Percentiles rank a stretch among this genome's conserved stretches.
These are phyloP conservation scores for Lipomyces lipofer DNA, from an alignment of 805 yeast genomes.

Conservation along the genomic window DNA sequence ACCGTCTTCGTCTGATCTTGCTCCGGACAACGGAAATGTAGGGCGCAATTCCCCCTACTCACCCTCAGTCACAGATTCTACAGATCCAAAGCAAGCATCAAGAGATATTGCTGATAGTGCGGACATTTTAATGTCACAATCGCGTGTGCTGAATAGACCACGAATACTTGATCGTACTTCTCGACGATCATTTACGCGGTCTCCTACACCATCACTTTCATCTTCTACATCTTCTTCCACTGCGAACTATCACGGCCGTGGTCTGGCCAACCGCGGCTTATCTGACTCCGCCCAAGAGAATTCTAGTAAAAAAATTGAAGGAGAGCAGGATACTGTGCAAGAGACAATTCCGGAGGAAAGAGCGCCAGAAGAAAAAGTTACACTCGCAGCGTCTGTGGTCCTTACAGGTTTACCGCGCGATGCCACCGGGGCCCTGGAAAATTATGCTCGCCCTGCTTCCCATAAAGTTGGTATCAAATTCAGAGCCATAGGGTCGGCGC, in stretches of 20 bases:
- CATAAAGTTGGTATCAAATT: constrained; percentile 48
- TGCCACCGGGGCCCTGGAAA: constrained; percentile 35
- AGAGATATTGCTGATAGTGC: background rate
- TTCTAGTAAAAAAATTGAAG: background rate
- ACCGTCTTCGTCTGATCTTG: too few species aligned
- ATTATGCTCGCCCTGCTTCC: constrained; percentile 33
- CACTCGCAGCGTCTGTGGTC: constrained; percentile 40
- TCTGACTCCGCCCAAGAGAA: background rate
- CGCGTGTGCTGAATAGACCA: background rate
- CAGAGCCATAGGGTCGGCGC: constrained; percentile 57
- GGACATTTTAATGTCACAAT: background rate
- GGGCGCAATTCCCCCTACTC: too few species aligned
- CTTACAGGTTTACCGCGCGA: constrained; percentile 38
- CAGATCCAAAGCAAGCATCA: too few species aligned
- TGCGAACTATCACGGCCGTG: background rate
- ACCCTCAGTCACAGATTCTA: too few species aligned
- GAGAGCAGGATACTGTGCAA: background rate
- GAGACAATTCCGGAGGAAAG: constrained; percentile 37
- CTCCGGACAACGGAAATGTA: too few species aligned
- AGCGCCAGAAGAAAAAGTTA: constrained; percentile 35
- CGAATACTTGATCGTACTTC: background rate
- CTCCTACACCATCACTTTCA: background rate
- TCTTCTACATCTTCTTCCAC: background rate
- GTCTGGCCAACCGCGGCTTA: background rate
- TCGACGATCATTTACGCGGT: background rate